These are phyloP conservation scores for Stemphylium beticola DNA, from an alignment of 2,329 filamentous ascomycete genomes.

Conservation along the genomic window DNA sequence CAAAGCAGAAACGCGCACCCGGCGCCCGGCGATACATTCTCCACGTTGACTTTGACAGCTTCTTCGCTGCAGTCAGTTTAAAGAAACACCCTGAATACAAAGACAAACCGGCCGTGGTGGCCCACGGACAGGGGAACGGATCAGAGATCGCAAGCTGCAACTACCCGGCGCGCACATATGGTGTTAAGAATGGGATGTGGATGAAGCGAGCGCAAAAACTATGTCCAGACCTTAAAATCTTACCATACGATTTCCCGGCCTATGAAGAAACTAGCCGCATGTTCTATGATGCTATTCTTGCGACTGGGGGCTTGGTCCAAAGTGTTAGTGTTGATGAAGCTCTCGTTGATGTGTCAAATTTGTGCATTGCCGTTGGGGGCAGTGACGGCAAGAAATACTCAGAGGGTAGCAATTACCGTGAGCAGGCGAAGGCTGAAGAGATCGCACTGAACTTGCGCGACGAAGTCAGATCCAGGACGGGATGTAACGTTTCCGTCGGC, in stretches of 20 bases:
- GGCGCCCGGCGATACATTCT: conserved; percentile 81
- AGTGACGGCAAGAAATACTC: conserved; percentile 69
- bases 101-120: conserved; percentile 84
- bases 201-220: conserved; percentile 88
- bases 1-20: conserved; percentile 60
- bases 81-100: conserved; percentile 76
- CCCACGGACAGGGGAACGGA: conserved; percentile 81
- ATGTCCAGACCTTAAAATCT: conserved; percentile 82
- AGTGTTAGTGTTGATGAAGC: conserved; percentile 98
- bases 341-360: conserved; percentile 78
- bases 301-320: conserved; percentile 82
- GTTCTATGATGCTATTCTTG: conserved; percentile 86
- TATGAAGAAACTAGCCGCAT: conserved; percentile 89
- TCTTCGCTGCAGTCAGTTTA: conserved; percentile 92
- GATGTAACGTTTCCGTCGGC: conserved; percentile 88
- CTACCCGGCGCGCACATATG: conserved; percentile 83
- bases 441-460: conserved; percentile 72
- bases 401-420: conserved; percentile 74
- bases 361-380: conserved; percentile 69
- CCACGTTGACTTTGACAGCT: conserved; percentile 98
- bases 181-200: conserved; percentile 99
- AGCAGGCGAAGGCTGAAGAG: conserved; percentile 78
- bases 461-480: conserved; percentile 74
- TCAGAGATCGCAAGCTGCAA: conserved; percentile 99
- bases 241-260: conserved; percentile 94